A percentile compares a stretch with the other conserved stretches of the same genome.
phyloP scores from a whole-genome alignment of 768 basidiomycete genomes.

The Lepiota brunneoincarnata region DNA sequence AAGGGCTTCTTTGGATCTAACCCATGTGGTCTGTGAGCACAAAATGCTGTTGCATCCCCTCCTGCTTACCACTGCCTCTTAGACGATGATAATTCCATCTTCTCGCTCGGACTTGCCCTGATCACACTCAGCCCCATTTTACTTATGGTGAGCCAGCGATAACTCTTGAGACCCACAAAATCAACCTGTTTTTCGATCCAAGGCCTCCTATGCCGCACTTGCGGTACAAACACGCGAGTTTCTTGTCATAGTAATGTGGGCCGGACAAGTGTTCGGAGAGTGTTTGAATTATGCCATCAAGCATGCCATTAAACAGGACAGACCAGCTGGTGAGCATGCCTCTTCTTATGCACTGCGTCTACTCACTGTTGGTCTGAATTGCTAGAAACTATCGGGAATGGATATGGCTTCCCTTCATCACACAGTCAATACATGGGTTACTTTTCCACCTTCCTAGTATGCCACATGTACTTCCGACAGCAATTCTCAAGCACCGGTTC shows the following conservation, averaged over 20 bases:
- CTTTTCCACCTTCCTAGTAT: conserved; percentile 72
- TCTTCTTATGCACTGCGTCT: neutral
- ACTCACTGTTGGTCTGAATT: neutral
- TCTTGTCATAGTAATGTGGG: conserved; percentile 81
- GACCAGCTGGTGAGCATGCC: conserved; percentile 56
- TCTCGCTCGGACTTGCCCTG: conserved; percentile 57
- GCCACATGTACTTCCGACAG: conserved; percentile 72
- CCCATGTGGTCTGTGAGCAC: conserved; percentile 62
- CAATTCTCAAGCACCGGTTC: conserved; percentile 56
- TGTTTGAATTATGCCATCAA: conserved; percentile 69
- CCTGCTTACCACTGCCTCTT: conserved; percentile 6
- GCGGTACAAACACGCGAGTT: conserved; percentile 76
- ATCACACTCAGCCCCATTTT: conserved; percentile 69
- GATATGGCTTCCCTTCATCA: conserved; percentile 86
- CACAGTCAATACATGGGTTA: conserved; percentile 92
- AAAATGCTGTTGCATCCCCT: neutral
- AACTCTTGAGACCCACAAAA: neutral
- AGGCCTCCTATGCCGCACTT: conserved; percentile 80
- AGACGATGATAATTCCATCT: conserved; percentile 63
- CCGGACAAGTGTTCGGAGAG: conserved; percentile 73
- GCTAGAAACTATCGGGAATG: conserved; percentile 57
- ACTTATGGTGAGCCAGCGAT: conserved; percentile 52
- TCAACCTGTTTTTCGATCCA: neutral
- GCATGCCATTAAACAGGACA: conserved; percentile 59
- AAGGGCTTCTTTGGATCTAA: conserved; percentile 56